These are phyloP conservation scores for Zoysia japonica DNA, from an alignment of 176 grass and related monocot species.

Conservation along the genomic window DNA sequence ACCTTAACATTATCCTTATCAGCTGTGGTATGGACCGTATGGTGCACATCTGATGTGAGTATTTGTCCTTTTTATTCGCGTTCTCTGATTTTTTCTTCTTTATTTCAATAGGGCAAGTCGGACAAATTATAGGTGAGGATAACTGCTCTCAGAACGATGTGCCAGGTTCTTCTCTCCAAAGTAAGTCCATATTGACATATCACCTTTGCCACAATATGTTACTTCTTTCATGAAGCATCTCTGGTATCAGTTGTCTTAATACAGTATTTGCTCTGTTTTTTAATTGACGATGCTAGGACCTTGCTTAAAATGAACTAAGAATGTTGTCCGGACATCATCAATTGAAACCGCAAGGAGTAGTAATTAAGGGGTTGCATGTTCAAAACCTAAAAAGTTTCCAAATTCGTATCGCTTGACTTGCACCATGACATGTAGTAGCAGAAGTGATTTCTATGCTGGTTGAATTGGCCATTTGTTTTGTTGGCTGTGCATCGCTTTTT, in stretches of 20 bases:
- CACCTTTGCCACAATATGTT: background rate
- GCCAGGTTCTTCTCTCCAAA: conserved; percentile 48
- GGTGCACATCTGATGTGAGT: conserved; percentile 39
- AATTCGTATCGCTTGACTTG: background rate
- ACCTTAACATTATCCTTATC: conserved; percentile 80
- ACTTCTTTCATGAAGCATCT: background rate
- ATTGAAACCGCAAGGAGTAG: background rate
- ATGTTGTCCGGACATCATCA: background rate
- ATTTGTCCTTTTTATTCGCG: conserved; percentile 29
- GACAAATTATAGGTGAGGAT: conserved; percentile 41
- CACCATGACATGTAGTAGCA: background rate
- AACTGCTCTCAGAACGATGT: conserved; percentile 32
- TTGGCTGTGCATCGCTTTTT: background rate
- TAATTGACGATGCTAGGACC: background rate
- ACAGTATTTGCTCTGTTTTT: too few species aligned
- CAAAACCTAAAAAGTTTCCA: background rate
- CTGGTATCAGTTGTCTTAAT: background rate
- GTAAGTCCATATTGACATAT: conserved; percentile 46
- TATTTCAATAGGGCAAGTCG: conserved; percentile 41
- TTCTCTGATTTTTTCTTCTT: conserved; percentile 19
- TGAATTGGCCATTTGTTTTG: background rate
- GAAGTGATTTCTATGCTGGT: background rate
- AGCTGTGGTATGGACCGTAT: conserved; percentile 73
- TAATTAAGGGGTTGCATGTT: background rate
- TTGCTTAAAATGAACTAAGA: background rate